Base-by-base conservation (phyloP, 2,329 filamentous ascomycete genomes). In the Aspergillus brasiliensis region DNA sequence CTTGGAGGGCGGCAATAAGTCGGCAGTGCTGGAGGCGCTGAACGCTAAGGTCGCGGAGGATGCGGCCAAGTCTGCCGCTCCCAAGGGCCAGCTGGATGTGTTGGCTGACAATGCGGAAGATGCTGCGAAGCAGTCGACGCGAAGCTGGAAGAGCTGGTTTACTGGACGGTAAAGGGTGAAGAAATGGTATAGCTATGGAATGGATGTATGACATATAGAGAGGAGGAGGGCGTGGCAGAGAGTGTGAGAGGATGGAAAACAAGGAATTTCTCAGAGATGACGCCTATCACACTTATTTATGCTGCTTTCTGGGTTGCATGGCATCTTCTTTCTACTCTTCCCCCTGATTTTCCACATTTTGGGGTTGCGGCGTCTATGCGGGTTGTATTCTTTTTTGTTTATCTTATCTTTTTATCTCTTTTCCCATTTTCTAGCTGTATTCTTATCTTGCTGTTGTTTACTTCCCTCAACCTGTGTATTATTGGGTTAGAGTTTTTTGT, bases 131-230 rank as follows among this genome's bases (percentile, higher is more conserved):
- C 67, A 73, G 54, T 71, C 68, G 51, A 66, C 72, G 47, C 70
- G 69, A 63, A 71, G 76, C 63, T 78, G 76, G 76, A 74, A 67
- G 55, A 72, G 73, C 62, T 78, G 76, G 76, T 61, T 78, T 57
- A 75, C 71, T 23, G 73, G 76, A 28, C 73, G 75, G 64, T 78
- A 69, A 64, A 34, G 7, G 7, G 13, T 7, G 13, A 23, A 19
- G 28, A 19, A 17, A 11, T 19, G 17, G 27, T 38, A 56, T 40
- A n/a, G n/a, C n/a, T n/a, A 42, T n/a, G 15, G 17, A 51, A 59
- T 37, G 56, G 23, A 46, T 42, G 54, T 34, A 17, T 37, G 25
- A 21, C 31, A 34, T 15, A 40, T 58, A 21, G 40, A 21, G 40
- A 13, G 38, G 38, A 42, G 38, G n/a, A n/a, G n/a, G n/a, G n/a